A percentile compares a stretch with the other conserved stretches of the same genome.
Evolutionary conservation across 2,329 filamentous ascomycete genomes (phyloP).

Genomic region (Fusarium gaditjirri): DNA sequence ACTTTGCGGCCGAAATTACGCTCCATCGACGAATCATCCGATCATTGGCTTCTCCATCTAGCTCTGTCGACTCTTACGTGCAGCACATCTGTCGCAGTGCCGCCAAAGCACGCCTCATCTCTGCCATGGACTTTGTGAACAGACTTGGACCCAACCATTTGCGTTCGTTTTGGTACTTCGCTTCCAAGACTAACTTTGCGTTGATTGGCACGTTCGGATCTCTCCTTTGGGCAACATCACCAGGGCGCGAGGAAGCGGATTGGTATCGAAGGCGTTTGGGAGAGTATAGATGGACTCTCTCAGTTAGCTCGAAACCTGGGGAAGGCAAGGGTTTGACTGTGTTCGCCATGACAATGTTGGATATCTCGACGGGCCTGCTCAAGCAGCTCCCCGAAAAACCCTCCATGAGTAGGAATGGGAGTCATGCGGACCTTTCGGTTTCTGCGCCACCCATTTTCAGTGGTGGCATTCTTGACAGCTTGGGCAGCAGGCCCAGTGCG

Average conservation of each 20-base stretch:
- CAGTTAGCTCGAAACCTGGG: conserved; percentile 81
- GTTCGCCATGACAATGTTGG: conserved; percentile 82
- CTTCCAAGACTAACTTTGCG: conserved; percentile 90
- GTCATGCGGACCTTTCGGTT: conserved; percentile 58
- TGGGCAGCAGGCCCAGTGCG: conserved; percentile 56
- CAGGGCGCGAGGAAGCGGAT: conserved; percentile 86
- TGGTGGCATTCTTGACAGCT: conserved; percentile 52
- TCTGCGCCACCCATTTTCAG: conserved; percentile 48
- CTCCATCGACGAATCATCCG: conserved; percentile 92
- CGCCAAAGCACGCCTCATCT: conserved; percentile 92
- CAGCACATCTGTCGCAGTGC: conserved; percentile 93
- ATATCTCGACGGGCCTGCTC: conserved; percentile 75
- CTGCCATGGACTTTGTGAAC: conserved; percentile 97
- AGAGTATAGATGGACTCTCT: conserved; percentile 95
- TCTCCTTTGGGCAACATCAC: conserved; percentile 88
- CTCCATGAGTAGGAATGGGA: conserved; percentile 66
- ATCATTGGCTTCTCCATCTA: conserved; percentile 66
- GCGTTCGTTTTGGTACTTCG: conserved; percentile 92
- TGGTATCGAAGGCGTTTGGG: conserved; percentile 88
- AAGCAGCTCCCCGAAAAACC: conserved; percentile 79
- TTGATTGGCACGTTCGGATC: conserved; percentile 94
- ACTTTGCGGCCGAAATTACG: conserved; percentile 94
- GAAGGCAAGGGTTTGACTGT: conserved; percentile 68
- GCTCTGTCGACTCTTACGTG: conserved; percentile 77
- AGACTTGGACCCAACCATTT: conserved; percentile 87